Base-by-base conservation (phyloP, 176 grass and related monocot species). In the Miscanthus lutarioriparius region DNA sequence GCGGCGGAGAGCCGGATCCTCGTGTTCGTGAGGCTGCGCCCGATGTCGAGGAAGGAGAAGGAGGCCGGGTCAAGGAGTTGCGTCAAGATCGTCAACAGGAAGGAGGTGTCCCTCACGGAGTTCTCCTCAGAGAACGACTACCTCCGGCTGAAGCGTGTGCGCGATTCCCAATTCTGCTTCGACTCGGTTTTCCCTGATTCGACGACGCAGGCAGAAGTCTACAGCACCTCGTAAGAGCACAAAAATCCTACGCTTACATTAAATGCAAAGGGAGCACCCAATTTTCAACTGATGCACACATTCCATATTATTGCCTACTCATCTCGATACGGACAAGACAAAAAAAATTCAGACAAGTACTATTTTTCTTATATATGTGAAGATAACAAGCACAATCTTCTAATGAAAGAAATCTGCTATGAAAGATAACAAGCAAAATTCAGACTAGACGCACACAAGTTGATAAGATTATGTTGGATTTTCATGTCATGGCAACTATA, bases 161-260 rank as follows among this genome's bases (percentile, higher is more conserved):
- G 93, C 12, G 96, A 91, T 49, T 87, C 91, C 64, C 96, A 99
- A 84, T 99, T 99, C 90, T 96, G 91, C 84, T 99, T 99, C 77
- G 96, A 99, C 64, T 82, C 89, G 32, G 91, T 93, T 33, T 99
- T 99, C 73, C 87, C 91, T 0, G 96, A 99, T 67, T 86, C 91
- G 23, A 95, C 96, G 6, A 82, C 44, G 25, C 96, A 99, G 62
- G 79, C 83, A 43, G 88, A 99, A 81, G 91, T 99, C 61, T 99
- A 99, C 75, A 62, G 36, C 70, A 92, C 93, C 49, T 92, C 96
- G 93, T 99, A 94, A 95, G 89, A 59, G 5, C 45, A 56, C 2
- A 38, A 38, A 8, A 37, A 54, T 67, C 38, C 56, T 58, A 72
- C 14, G 20, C 0, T 58, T 58, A 56, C 6, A 20, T 53, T 76